Percentiles rank a stretch among this genome's conserved stretches.
phyloP scores from a whole-genome alignment of 2,329 filamentous ascomycete species.

The Xylariaceae sp. region DNA sequence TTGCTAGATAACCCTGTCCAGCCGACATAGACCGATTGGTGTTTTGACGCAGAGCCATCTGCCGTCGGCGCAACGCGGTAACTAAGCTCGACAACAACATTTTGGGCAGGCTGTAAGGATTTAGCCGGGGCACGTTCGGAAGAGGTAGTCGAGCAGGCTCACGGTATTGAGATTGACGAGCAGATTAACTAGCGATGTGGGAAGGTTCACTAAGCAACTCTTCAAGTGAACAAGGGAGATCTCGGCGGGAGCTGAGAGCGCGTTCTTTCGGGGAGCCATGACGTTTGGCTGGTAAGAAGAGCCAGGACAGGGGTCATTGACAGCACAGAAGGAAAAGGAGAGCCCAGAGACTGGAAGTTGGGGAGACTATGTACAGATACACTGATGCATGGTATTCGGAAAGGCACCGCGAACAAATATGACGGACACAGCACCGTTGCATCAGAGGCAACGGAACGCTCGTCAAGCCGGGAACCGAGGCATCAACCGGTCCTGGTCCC shows the following conservation, averaged over 20 bases:
- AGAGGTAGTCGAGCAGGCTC: conserved; percentile 33
- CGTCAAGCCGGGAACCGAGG: conserved; percentile 24
- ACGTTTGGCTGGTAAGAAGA: conserved; percentile 6
- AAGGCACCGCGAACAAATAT: too few relatives aligned
- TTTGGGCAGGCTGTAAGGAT: conserved; percentile 68
- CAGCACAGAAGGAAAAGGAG: neutral
- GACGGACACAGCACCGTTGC: too few relatives aligned
- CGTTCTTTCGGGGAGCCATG: conserved; percentile 42
- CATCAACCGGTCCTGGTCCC: neutral
- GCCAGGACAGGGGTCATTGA: neutral
- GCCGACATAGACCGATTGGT: conserved; percentile 76
- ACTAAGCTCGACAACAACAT: conserved; percentile 89
- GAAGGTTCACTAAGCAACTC: conserved; percentile 92
- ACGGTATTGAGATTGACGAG: conserved; percentile 88
- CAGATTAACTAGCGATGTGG: conserved; percentile 73
- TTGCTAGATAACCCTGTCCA: conserved; percentile 99
- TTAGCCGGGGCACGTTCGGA: conserved; percentile 2
- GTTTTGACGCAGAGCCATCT: conserved; percentile 39
- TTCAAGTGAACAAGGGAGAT: conserved; percentile 82
- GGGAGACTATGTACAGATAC: conserved; percentile 2
- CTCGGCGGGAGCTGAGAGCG: conserved; percentile 68
- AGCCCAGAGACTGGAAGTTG: neutral
- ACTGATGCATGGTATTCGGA: neutral
- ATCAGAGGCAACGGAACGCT: neutral
- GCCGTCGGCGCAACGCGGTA: conserved; percentile 54